Conservation (phyloP, 768 basidiomycete species). For the Boletus vinaceobasis region DNA sequence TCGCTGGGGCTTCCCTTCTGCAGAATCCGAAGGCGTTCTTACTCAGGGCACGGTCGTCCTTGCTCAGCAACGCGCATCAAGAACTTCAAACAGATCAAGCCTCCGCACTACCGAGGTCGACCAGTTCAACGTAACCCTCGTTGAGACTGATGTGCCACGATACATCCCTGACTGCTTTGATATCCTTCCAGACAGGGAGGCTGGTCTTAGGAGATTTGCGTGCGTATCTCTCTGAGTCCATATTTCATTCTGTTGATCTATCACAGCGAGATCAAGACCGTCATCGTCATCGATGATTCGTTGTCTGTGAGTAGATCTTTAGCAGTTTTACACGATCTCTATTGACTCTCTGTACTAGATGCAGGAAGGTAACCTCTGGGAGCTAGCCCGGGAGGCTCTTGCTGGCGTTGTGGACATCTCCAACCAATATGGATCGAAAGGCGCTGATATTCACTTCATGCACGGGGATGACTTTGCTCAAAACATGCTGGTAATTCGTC, state of each 20-base stretch:
- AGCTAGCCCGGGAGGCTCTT: constrained; percentile 38
- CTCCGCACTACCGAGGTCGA: constrained; percentile 13
- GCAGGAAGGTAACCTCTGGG: constrained; percentile 40
- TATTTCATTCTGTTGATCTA: neutral
- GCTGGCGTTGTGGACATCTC: constrained; percentile 39
- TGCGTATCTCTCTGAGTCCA: neutral
- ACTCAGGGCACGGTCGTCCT: constrained; percentile 31
- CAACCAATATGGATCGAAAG: constrained; percentile 35
- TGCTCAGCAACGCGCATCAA: constrained; percentile 20
- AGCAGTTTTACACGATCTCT: neutral
- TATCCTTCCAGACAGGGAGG: constrained; percentile 18
- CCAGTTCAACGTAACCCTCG: constrained; percentile 25
- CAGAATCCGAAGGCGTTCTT: constrained; percentile 10
- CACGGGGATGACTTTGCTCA: constrained; percentile 32
- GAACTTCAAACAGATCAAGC: neutral
- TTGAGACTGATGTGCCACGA: constrained; percentile 27
- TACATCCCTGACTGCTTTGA: constrained; percentile 15
- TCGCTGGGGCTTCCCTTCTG: constrained; percentile 28
- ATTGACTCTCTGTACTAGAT: constrained; percentile 26
- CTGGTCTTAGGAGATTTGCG: neutral
- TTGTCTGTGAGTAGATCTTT: neutral
- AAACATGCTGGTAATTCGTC: constrained; percentile 23
- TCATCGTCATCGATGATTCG: neutral
- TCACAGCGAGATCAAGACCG: neutral
- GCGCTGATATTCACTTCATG: constrained; percentile 43